Base-by-base conservation (phyloP, 108 stramenopile species). In the Conticribra guillardii region DNA sequence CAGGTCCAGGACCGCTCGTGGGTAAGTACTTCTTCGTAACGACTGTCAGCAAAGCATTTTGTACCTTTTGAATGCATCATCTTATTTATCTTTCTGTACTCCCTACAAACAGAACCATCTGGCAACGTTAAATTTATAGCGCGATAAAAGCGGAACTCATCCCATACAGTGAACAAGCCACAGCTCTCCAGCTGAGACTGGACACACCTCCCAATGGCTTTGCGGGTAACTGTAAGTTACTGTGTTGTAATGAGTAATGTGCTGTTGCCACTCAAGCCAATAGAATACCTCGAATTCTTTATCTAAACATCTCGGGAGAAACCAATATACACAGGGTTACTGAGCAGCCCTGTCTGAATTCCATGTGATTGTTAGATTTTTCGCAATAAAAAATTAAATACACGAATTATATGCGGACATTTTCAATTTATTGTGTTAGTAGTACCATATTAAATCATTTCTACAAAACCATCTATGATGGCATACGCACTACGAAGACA, bases 1-100 rank as follows among this genome's bases (percentile, higher is more conserved):
- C 88, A 83, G 80, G 75, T 69, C 80, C 63, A 53, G 83, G 54
- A 89, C 94, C 54, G 51, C 69, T 24, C 80, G 83, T 37, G 90
- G 84, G 80, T 82, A 60, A 82, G 82, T 73, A 0, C n/a, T 15
- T 16, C 30, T 16, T 2, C n/a, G 2, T 41, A 1, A 19, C 29
- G 17, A 14, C 23, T 41, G 26, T 21, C 15, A 37, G 4, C 21
- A 46, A 18, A 61, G 0, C 3, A 22, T 11, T 18, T 32, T 1
- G 1, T 5, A 24, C 37, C 17, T 58, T 8, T 37, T n/a, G 29
- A 22, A 21, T n/a, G n/a, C n/a, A n/a, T n/a, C n/a, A n/a, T n/a
- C n/a, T n/a, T n/a, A n/a, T n/a, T n/a, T n/a, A n/a, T n/a, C n/a
- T n/a, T n/a, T n/a, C n/a, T n/a, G n/a, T n/a, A n/a, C n/a, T 41